Percentiles rank a stretch among this genome's conserved stretches.
Evolutionary conservation across 345 rosid genomes (phyloP).

Genomic region (Corchorus capsularis): DNA sequence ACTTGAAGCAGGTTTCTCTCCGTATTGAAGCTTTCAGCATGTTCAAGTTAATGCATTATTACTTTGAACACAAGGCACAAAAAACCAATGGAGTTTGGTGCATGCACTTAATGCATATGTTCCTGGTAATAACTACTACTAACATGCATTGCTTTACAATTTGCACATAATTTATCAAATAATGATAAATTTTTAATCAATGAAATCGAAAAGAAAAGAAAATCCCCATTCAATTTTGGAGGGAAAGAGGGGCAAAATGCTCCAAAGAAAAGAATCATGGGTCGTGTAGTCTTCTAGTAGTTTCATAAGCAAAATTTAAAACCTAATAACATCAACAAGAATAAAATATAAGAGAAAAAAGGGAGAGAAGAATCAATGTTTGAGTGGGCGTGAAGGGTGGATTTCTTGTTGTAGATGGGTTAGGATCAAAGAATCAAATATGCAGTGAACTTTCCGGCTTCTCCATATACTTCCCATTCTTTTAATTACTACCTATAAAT

Average conservation of each 20-base stretch:
- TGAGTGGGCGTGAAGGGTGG: constrained; percentile 18
- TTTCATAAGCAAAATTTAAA: no score
- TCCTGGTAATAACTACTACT: no score
- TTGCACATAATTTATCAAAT: neutral
- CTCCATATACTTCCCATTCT: no score
- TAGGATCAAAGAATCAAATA: neutral
- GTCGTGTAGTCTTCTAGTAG: no score
- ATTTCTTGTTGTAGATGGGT: neutral
- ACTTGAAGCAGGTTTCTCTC: neutral
- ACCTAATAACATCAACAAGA: neutral
- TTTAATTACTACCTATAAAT: no score
- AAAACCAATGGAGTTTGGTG: neutral
- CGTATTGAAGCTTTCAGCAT: neutral
- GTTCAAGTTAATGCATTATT: neutral
- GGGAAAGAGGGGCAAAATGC: no score
- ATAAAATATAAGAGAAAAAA: neutral
- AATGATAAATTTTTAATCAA: no score
- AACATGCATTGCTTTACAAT: neutral
- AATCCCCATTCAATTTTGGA: no score
- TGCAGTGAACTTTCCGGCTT: constrained; percentile 17
- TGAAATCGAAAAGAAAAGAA: no score
- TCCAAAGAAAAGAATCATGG: no score
- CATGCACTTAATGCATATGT: neutral
- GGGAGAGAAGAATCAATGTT: neutral
- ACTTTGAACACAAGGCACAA: constrained; percentile 1